These are phyloP conservation scores for Chaetothyriales sp. DNA, from an alignment of 2,329 filamentous ascomycete species.

Conservation along the genomic window DNA sequence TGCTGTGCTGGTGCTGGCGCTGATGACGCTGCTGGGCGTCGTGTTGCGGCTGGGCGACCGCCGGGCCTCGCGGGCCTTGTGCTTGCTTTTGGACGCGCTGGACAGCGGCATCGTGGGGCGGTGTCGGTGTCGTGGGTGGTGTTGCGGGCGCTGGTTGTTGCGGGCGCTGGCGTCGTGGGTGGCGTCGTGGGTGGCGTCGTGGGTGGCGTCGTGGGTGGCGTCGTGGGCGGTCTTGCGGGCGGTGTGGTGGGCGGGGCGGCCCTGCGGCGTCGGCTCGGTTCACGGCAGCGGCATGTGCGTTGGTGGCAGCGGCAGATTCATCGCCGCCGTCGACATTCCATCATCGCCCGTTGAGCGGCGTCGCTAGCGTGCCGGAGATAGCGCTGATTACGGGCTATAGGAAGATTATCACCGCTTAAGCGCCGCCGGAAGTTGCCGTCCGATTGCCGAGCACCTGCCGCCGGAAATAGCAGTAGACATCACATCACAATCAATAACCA, in stretches of 20 bases:
- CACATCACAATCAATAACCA: too few relatives aligned
- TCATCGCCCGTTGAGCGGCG: too few relatives aligned
- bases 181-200: constrained; percentile 17
- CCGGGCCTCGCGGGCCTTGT: constrained; percentile 39
- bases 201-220: constrained; percentile 16
- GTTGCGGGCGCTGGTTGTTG: constrained; percentile 15
- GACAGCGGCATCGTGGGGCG: constrained; percentile 17
- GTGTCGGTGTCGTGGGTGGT: constrained; percentile 18
- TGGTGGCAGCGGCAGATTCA: too few relatives aligned
- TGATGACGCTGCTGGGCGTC: constrained; percentile 44
- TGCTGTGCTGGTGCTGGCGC: constrained; percentile 23
- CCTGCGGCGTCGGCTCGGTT: constrained; percentile 2
- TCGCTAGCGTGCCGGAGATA: neutral
- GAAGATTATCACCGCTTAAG: neutral
- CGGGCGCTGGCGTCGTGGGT: too few relatives aligned
- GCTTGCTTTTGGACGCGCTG: constrained; percentile 36
- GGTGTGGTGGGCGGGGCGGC: too few relatives aligned
- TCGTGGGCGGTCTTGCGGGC: constrained; percentile 16
- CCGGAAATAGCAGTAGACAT: neutral
- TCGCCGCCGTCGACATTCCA: too few relatives aligned
- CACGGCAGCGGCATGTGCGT: too few relatives aligned
- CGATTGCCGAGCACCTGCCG: neutral
- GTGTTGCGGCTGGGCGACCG: constrained; percentile 49
- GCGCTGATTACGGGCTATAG: neutral
- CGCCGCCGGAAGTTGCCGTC: too few relatives aligned